phyloP scores from a whole-genome alignment of 306 rosid genomes.

The Ammopiptanthus mongolicus region DNA sequence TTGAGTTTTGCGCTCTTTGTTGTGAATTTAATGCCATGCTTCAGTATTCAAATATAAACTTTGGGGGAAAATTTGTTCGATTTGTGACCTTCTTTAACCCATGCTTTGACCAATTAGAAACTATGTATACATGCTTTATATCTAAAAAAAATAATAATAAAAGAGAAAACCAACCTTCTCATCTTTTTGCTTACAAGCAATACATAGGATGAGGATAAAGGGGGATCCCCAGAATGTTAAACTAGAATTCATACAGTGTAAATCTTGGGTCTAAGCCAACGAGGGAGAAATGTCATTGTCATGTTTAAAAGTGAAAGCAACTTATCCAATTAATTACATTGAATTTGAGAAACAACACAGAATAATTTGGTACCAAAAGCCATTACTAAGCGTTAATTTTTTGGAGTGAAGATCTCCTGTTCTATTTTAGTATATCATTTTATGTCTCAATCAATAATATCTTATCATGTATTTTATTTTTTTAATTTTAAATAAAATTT shows the following conservation, averaged over 20 bases:
- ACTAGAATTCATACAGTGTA: neutral
- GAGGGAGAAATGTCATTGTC: neutral
- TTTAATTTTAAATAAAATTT: too few species aligned
- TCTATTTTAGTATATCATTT: too few species aligned
- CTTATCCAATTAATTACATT: neutral
- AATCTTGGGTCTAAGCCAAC: neutral
- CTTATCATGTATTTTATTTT: too few species aligned
- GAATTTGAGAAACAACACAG: neutral
- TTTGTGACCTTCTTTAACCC: neutral
- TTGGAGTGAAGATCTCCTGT: too few species aligned
- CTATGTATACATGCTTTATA: neutral
- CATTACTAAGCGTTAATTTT: neutral
- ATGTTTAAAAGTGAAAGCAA: neutral
- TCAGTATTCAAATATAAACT: neutral
- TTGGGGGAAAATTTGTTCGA: neutral
- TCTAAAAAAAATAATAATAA: neutral
- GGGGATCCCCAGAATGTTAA: neutral
- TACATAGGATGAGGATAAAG: neutral
- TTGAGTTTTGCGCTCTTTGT: neutral
- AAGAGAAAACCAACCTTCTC: neutral
- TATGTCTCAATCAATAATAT: too few species aligned
- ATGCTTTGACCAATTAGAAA: neutral
- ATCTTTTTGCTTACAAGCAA: neutral
- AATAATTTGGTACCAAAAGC: neutral
- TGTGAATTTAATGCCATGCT: neutral